Base-by-base conservation (phyloP, 2,329 filamentous ascomycete species). In the Fusarium odoratissimum region DNA sequence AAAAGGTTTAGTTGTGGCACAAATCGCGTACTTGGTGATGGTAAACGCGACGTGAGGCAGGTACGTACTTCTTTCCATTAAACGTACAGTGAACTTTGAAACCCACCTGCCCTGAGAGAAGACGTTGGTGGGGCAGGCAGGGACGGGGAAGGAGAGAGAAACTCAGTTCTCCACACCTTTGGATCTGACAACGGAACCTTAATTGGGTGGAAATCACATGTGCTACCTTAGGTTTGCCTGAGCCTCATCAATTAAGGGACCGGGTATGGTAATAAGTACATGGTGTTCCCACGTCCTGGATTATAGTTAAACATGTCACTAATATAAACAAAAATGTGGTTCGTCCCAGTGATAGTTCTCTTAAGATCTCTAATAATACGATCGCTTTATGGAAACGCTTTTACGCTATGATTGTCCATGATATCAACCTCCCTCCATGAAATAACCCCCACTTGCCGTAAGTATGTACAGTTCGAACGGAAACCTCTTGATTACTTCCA, bases 391-490 rank as follows among this genome's bases (percentile, higher is more conserved):
- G 48, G 45, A 72, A 68, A 69, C 65, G 56, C 59, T 59, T 55
- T 37, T 44, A 61, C 33, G 69, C 71, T 71, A 62, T 67, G 56
- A 69, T 69, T 40, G 31, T 66, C 62, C 65, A 19, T 45, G 64
- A 72, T 33, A 67, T 57, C 46, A 23, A 58, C 69, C 61, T 55
- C 25, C 61, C 49, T 62, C 46, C 45, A 51, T 71, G 61, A 77
- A 67, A 75, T 69, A 61, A 76, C 68, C 63, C 71, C 67, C 56
- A 64, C 55, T 70, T 51, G 49, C 55, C 58, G 23, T 52, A 67
- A 79, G 74, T 79, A 79, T 79, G 56, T 79, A 79, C 77, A 76
- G 31, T 69, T 75, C 60, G 75, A 79, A 78, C 67, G 56, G 69
- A 75, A 75, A 49, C 67, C 35, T 44, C 38, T 59, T 69, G 35